Evolutionary conservation across 2,329 filamentous ascomycete species (phyloP).

Genomic region (Tolypocladium album): DNA sequence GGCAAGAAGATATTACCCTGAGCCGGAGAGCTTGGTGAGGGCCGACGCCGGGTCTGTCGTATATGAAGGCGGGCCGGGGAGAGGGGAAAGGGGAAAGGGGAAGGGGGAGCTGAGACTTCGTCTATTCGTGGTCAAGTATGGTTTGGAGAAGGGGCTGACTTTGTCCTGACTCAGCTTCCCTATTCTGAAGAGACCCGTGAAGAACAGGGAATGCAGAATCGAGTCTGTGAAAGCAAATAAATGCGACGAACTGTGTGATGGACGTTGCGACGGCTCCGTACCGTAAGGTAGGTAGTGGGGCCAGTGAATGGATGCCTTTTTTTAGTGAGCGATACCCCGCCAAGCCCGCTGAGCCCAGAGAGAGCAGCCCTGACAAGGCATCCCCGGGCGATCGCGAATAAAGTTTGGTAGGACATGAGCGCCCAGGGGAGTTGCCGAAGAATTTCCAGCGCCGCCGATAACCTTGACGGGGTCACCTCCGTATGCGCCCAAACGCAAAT

Average conservation of each 20-base stretch:
- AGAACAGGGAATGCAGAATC: neutral
- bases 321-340: too few relatives aligned
- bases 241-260: neutral
- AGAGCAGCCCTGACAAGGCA: neutral
- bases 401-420: neutral
- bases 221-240: neutral
- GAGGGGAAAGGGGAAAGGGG: neutral
- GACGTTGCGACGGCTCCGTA: too few relatives aligned
- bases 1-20: conserved; percentile 5
- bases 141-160: neutral
- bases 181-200: neutral
- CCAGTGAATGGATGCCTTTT: too few relatives aligned
- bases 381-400: neutral
- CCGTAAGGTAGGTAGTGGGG: too few relatives aligned
- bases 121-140: neutral
- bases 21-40: neutral
- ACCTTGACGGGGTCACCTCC: conserved; percentile 9
- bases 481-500: conserved; percentile 6
- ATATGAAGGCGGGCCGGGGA: neutral
- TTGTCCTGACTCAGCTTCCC: neutral
- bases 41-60: neutral
- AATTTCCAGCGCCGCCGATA: conserved; percentile 7
- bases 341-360: neutral
- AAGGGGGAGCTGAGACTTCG: neutral
- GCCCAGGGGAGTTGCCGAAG: conserved; percentile 6